Percentiles rank a stretch among this genome's conserved stretches.
Conservation (phyloP, 352 stramenopile genomes). For the Pythium periplocum region DNA sequence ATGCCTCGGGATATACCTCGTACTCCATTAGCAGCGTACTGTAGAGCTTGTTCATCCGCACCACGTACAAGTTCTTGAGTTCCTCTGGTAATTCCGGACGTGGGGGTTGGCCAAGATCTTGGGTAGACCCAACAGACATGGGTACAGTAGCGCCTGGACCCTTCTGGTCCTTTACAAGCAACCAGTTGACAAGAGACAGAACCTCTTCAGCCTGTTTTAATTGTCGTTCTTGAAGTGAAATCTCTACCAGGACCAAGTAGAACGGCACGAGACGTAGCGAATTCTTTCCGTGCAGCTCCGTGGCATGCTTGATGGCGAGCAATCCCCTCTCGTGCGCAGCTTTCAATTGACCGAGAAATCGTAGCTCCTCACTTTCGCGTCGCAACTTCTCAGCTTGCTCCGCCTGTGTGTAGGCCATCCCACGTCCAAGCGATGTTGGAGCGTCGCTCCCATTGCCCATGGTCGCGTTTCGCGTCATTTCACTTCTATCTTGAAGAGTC, state of each 20-base stretch:
- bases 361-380: conserved; percentile 54
- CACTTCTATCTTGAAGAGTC: no score
- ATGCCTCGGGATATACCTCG: conserved; percentile 34
- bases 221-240: conserved; percentile 50
- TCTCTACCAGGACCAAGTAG: conserved; percentile 62
- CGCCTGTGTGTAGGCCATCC: neutral
- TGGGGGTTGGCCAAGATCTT: conserved; percentile 3
- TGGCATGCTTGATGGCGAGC: conserved; percentile 39
- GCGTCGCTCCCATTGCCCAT: neutral
- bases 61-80: conserved; percentile 52
- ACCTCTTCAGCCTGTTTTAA: conserved; percentile 62
- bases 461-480: no score
- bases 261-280: conserved; percentile 53
- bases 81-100: conserved; percentile 31
- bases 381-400: conserved; percentile 44
- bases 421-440: neutral
- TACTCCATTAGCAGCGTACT: conserved; percentile 55
- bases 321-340: conserved; percentile 37
- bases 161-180: conserved; percentile 56
- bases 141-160: conserved; percentile 2
- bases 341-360: conserved; percentile 38
- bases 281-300: conserved; percentile 41
- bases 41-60: conserved; percentile 74
- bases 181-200: conserved; percentile 67
- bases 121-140: conserved; percentile 4